Evolutionary conservation across 78 protist genomes (phyloP).

Genomic region (Planoprotostelium fungivorum): DNA sequence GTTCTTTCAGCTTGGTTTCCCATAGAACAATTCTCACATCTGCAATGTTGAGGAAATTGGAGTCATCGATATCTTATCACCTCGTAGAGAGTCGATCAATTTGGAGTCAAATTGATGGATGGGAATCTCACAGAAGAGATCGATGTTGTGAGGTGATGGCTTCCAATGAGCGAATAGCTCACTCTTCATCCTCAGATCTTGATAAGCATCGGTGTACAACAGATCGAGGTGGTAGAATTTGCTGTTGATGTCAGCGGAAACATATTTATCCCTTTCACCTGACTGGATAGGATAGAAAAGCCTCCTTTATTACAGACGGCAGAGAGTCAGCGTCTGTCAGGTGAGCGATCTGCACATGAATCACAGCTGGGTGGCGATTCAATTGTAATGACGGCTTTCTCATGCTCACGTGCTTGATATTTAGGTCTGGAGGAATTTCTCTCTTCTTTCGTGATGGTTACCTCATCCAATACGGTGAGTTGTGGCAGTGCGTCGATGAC

Average conservation of each 20-base stretch:
- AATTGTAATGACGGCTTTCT: too few species aligned
- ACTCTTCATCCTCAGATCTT: neutral
- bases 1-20: neutral
- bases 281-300: too few species aligned
- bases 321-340: too few species aligned
- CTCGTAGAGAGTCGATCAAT: neutral
- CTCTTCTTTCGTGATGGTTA: neutral
- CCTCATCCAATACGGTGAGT: neutral
- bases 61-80: neutral
- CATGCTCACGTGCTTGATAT: neutral
- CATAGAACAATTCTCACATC: neutral
- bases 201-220: too few species aligned
- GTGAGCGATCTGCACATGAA: too few species aligned
- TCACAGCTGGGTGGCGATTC: too few species aligned
- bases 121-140: neutral
- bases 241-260: too few species aligned
- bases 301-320: too few species aligned
- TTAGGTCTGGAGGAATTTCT: neutral
- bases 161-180: neutral
- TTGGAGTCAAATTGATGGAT: neutral
- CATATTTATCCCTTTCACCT: too few species aligned
- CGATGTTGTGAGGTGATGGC: neutral
- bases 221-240: too few species aligned
- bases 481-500: neutral
- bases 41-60: neutral